These are phyloP conservation scores for Penicillium italicum DNA, from an alignment of 2,329 filamentous ascomycete genomes.

Conservation along the genomic window DNA sequence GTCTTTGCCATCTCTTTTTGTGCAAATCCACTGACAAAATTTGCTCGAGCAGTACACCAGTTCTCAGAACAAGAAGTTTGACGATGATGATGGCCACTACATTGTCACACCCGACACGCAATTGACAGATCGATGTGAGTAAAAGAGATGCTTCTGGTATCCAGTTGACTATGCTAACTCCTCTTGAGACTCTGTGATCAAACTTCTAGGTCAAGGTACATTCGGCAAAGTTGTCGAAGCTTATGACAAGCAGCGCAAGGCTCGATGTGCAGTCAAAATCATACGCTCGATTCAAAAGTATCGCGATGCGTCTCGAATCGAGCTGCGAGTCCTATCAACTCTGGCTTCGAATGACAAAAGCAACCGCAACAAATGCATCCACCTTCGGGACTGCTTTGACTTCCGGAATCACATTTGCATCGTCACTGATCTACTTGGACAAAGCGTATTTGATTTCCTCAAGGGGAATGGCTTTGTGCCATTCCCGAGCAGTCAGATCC, in stretches of 20 bases:
- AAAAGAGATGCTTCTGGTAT: neutral
- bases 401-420: conserved; percentile 95
- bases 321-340: conserved; percentile 87
- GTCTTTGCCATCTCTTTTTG: neutral
- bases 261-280: conserved; percentile 93
- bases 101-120: conserved; percentile 84
- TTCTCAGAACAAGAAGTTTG: conserved; percentile 65
- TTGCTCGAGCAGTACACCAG: conserved; percentile 41
- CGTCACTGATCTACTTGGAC: conserved; percentile 72
- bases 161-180: conserved; percentile 12
- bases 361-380: conserved; percentile 95
- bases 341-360: conserved; percentile 84
- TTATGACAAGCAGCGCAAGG: conserved; percentile 69
- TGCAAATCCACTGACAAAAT: conserved; percentile 11
- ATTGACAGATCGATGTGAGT: conserved; percentile 85
- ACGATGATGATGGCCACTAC: conserved; percentile 96
- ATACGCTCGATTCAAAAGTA: conserved; percentile 98
- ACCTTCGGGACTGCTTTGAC: conserved; percentile 94
- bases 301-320: conserved; percentile 90
- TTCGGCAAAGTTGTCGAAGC: conserved; percentile 98
- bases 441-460: conserved; percentile 97
- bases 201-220: conserved; percentile 89
- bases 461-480: conserved; percentile 94
- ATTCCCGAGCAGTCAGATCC: conserved; percentile 97
- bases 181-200: conserved; percentile 73